phyloP scores from a whole-genome alignment of 495 filamentous ascomycete species.

The Venustampulla echinocandica region DNA sequence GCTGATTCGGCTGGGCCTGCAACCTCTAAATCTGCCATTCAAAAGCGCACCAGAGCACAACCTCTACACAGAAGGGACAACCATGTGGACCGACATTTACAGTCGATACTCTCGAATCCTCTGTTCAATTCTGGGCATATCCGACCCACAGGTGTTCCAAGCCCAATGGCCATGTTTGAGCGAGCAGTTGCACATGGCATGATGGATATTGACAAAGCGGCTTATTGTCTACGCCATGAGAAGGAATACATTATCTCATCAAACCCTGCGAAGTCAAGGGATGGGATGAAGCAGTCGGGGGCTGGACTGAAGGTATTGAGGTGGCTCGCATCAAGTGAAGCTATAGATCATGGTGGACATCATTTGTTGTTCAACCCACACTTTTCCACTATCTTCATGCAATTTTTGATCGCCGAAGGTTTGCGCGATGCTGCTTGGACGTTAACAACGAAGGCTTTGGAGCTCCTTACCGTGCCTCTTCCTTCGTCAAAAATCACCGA shows the following conservation, averaged over 20 bases:
- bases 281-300: constrained; percentile 25
- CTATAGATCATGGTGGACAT: too few relatives aligned
- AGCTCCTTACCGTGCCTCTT: not conserved
- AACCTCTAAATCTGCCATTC: constrained; percentile 2
- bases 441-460: constrained; percentile 22
- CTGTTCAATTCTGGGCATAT: constrained; percentile 28
- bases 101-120: constrained; percentile 48
- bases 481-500: not conserved
- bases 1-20: constrained; percentile 20
- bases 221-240: constrained; percentile 14
- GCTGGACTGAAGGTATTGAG: constrained; percentile 23
- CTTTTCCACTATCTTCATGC: constrained; percentile 22
- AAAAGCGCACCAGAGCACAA: too few relatives aligned
- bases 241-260: constrained; percentile 16
- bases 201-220: constrained; percentile 16
- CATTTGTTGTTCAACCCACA: too few relatives aligned
- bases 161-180: constrained; percentile 30
- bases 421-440: constrained; percentile 20
- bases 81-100: constrained; percentile 42
- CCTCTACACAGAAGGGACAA: too few relatives aligned
- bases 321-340: constrained; percentile 34
- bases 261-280: constrained; percentile 8
- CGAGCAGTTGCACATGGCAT: constrained; percentile 22
- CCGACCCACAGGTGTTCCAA: not conserved
- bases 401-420: constrained; percentile 31